A percentile compares a stretch with the other conserved stretches of the same genome.
These are phyloP conservation scores for Oenanthe javanica DNA, from an alignment of 140 eudicot genomes.

Conservation along the genomic window DNA sequence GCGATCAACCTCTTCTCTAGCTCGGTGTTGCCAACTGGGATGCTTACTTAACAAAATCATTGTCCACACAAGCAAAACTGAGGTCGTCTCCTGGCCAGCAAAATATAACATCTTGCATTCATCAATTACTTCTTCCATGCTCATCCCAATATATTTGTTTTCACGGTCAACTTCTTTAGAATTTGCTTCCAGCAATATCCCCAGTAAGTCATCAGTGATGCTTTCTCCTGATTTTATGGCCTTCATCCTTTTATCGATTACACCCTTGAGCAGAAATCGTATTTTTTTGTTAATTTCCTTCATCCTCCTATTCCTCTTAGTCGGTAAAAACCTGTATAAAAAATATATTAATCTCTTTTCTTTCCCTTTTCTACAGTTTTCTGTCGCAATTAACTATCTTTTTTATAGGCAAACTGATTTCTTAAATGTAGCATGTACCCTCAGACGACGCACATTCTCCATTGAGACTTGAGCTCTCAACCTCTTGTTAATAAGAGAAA, in stretches of 20 bases:
- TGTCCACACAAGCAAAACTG: not conserved
- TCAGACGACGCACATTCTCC: too few relatives aligned
- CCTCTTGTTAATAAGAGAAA: too few relatives aligned
- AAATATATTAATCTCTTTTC: not conserved
- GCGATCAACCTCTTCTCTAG: not conserved
- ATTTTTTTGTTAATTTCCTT: not conserved
- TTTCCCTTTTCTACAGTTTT: not conserved
- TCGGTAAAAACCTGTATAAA: not conserved
- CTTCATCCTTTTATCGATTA: not conserved
- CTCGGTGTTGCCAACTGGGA: not conserved
- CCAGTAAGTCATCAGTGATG: not conserved
- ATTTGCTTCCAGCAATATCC: not conserved
- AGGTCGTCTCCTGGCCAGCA: conserved; percentile 1
- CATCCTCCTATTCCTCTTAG: not conserved
- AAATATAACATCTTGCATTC: not conserved
- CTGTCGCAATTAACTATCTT: too few relatives aligned
- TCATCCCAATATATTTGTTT: not conserved
- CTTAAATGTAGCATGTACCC: too few relatives aligned
- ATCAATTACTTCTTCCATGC: not conserved
- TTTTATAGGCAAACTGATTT: too few relatives aligned
- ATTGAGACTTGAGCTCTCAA: too few relatives aligned
- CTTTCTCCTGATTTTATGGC: not conserved
- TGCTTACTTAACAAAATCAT: not conserved
- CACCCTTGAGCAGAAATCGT: not conserved
- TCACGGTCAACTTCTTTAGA: not conserved